These are phyloP conservation scores for Jatropha curcas DNA, from an alignment of 345 rosid genomes.

Conservation along the genomic window DNA sequence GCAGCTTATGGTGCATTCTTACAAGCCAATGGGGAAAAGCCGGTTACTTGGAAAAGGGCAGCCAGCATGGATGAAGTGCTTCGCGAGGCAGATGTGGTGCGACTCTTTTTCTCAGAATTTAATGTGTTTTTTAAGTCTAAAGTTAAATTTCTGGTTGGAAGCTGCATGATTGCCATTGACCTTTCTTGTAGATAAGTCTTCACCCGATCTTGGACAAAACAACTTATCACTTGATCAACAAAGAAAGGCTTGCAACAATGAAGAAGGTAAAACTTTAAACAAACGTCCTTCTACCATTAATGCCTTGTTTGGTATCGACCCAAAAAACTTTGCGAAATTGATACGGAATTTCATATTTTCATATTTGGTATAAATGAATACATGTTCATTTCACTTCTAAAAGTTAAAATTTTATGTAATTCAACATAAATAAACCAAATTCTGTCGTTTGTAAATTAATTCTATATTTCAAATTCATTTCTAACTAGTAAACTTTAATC, in stretches of 20 bases:
- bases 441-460: no score
- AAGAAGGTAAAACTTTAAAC: conserved; percentile 60
- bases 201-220: conserved; percentile 94
- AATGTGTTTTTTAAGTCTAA: background rate
- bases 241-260: conserved; percentile 67
- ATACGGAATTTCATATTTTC: no score
- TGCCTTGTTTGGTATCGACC: no score
- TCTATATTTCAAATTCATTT: no score
- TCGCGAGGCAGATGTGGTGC: conserved; percentile 81
- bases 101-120: conserved; percentile 15
- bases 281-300: background rate
- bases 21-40: conserved; percentile 78
- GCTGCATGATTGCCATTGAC: conserved; percentile 13
- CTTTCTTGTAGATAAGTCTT: conserved; percentile 77
- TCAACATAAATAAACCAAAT: no score
- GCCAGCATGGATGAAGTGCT: conserved; percentile 88
- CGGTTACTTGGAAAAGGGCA: conserved; percentile 93
- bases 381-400: no score
- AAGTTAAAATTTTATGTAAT: no score
- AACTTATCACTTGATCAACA: conserved; percentile 90
- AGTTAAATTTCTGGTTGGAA: conserved; percentile 8
- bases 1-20: conserved; percentile 84
- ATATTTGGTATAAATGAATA: no score
- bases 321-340: no score
- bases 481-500: background rate